Evolutionary conservation across 2,329 filamentous ascomycete genomes (phyloP).

Genomic region (Exophiala sideris): DNA sequence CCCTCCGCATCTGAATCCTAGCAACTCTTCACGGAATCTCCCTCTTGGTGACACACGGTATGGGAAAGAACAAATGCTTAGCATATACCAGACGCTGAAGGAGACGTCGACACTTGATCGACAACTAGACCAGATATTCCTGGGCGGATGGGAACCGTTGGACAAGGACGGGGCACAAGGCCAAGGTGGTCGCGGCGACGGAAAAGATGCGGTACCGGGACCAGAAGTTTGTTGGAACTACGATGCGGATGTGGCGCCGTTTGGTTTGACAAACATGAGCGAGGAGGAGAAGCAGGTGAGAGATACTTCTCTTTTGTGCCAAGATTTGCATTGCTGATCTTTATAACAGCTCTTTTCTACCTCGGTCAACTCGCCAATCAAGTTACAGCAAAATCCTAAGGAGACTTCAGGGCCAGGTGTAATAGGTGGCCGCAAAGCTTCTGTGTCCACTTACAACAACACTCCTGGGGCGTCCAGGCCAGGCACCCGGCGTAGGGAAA

Average conservation of each 20-base stretch:
- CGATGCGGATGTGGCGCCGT: slow-evolving; percentile 64
- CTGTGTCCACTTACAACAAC: slow-evolving; percentile 70
- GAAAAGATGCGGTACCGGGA: slow-evolving; percentile 69
- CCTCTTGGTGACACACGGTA: slow-evolving; percentile 60
- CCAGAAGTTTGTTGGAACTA: slow-evolving; percentile 92
- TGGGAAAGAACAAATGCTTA: slow-evolving; percentile 73
- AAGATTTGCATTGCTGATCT: slow-evolving; percentile 9
- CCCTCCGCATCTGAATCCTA: slow-evolving; percentile 58
- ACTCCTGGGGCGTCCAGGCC: slow-evolving; percentile 74
- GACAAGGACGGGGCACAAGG: slow-evolving; percentile 52
- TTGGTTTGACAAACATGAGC: slow-evolving; percentile 70
- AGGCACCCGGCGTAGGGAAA: slow-evolving; percentile 76
- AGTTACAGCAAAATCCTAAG: slow-evolving; percentile 70
- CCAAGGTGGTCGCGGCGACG: slow-evolving; percentile 77
- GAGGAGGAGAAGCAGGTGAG: slow-evolving; percentile 64
- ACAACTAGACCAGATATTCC: slow-evolving; percentile 65
- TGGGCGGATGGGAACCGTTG: slow-evolving; percentile 75
- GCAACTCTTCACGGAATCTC: slow-evolving; percentile 51
- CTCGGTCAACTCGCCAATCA: slow-evolving; percentile 91
- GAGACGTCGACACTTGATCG: slow-evolving; percentile 54
- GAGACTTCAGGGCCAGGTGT: slow-evolving; percentile 52
- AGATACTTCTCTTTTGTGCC: slow-evolving; percentile 19
- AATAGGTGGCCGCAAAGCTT: slow-evolving; percentile 68
- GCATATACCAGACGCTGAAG: slow-evolving; percentile 63
- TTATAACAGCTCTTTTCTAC: slow-evolving; percentile 66